Conservation (phyloP, 2,329 filamentous ascomycete genomes). For the Cylindrodendrum hubeiense region DNA sequence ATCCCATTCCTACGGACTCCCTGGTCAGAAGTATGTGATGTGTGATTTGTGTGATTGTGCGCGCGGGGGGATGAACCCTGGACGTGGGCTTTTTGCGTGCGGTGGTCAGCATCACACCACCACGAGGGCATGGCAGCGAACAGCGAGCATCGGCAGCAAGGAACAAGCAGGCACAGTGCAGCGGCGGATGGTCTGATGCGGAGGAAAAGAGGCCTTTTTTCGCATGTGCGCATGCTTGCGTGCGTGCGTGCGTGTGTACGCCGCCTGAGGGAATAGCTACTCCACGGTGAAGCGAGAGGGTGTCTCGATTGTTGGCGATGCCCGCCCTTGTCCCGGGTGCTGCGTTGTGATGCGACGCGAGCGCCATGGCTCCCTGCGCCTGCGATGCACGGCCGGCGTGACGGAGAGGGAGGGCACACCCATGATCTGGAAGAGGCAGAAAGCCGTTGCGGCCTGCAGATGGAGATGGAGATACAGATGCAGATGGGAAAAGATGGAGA, state of each 20-base stretch:
- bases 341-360: background rate
- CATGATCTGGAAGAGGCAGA: background rate
- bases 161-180: slow-evolving; percentile 6
- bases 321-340: background rate
- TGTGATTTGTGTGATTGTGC: background rate
- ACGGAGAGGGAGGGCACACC: background rate
- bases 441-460: background rate
- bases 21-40: background rate
- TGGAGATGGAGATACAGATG: background rate
- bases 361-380: background rate
- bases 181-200: slow-evolving; percentile 9
- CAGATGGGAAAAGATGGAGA: background rate
- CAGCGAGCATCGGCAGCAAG: slow-evolving; percentile 6
- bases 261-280: too few relatives aligned
- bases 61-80: slow-evolving; percentile 8
- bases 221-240: slow-evolving; percentile 5
- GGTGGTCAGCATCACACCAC: slow-evolving; percentile 34
- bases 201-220: background rate
- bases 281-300: background rate
- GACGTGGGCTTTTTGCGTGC: slow-evolving; percentile 11
- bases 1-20: background rate
- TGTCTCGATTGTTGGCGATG: background rate
- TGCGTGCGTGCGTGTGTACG: slow-evolving; percentile 7
- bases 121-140: slow-evolving; percentile 26
- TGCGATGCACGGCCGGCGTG: slow-evolving; percentile 1